Base-by-base conservation (phyloP, 805 yeast species). In the Alloascoidea africana region DNA sequence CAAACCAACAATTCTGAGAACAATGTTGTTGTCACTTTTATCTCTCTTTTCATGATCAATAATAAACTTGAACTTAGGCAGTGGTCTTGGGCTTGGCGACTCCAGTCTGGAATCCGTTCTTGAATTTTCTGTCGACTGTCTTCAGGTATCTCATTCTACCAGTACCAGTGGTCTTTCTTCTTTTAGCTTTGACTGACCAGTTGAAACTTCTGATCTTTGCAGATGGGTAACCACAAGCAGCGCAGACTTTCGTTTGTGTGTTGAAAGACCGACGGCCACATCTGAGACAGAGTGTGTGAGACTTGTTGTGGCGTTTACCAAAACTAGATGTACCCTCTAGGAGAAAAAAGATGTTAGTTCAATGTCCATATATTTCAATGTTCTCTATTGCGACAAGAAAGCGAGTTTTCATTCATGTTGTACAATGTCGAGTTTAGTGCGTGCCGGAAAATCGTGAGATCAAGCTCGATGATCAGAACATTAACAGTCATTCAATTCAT, bases 241-340 rank as follows among this genome's bases (percentile, higher is more conserved):
- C 66, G 75, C 98, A 91, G 60, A 95, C 85, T 79, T 84, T 83
- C 94, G 89, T 91, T 76, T 91, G 98, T 66, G 80, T 71, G 75
- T 91, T 97, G 94, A 89, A 89, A 46, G 96, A 80, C 76, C 97
- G 94, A 64, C 76, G 72, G 62, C 97, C 97, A 77, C 98, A 91
- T 81, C 94, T 81, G 76, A 13, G 8, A 79, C 98, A 91, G 70
- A 87, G 75, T 65, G 93, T 81, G 85, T 91, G 98, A 65, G 97
- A 81, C 76, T 91, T 91, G 89, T 83, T 87, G 85, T 91, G 96
- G 70, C 91, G 86, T 76, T 89, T 89, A 79, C 98, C 98, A 78
- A 85, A 80, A 68, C 96, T 85, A 73, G 97, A 96, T 69, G 98
- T 89, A 84, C 98, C 98, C 86, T 89, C 94, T 75, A 58, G 8